phyloP scores from a whole-genome alignment of 2,329 filamentous ascomycete species.

The Pseudopithomyces maydicus region DNA sequence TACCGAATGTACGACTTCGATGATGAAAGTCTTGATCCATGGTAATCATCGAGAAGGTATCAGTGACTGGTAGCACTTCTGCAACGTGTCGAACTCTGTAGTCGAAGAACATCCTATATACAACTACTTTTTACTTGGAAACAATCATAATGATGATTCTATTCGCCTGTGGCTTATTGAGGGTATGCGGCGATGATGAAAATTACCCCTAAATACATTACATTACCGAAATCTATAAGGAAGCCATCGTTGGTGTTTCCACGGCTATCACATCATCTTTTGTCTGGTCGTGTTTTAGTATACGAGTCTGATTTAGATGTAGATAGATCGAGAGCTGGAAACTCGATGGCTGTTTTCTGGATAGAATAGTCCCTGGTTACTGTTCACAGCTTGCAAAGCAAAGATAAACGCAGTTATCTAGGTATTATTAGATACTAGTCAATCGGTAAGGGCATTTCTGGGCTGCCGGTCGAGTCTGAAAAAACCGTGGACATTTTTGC shows the following conservation, averaged over 20 bases:
- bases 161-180: background rate
- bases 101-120: constrained; percentile 1
- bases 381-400: background rate
- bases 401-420: background rate
- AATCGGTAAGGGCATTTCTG: constrained; percentile 27
- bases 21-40: background rate
- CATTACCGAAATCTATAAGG: constrained; percentile 37
- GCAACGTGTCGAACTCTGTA: background rate
- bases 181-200: background rate
- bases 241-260: constrained; percentile 39
- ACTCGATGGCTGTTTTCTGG: constrained; percentile 35
- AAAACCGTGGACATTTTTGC: constrained; percentile 19
- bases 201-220: constrained; percentile 32
- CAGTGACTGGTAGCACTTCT: background rate
- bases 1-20: background rate
- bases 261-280: constrained; percentile 34
- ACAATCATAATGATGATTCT: background rate
- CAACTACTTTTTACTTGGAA: background rate
- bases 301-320: constrained; percentile 35
- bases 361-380: constrained; percentile 15
- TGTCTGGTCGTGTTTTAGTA: constrained; percentile 35
- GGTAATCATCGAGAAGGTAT: background rate
- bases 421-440: constrained; percentile 32
- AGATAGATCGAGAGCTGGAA: constrained; percentile 34
- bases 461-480: constrained; percentile 33